A percentile compares a stretch with the other conserved stretches of the same genome.
Evolutionary conservation across 129 eudicot species (phyloP).

Genomic region (Escallonia rubra): DNA sequence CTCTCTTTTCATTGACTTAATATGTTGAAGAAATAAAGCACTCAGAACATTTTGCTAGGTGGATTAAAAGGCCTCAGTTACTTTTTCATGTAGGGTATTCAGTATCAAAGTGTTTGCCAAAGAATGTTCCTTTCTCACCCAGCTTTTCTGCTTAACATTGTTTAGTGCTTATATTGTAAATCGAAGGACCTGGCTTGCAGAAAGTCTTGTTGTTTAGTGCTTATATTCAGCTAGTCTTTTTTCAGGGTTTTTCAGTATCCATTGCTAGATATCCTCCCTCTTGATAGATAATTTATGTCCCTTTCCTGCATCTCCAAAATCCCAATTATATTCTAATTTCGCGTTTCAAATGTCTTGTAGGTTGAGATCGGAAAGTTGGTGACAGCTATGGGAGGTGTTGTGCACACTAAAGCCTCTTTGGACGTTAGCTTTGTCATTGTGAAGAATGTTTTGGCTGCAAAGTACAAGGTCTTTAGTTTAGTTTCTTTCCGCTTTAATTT

Average conservation of each 20-base stretch:
- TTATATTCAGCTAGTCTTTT: not conserved
- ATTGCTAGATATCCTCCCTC: not conserved
- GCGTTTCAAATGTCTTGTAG: conserved; percentile 34
- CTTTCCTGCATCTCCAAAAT: not conserved
- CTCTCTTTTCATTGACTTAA: too few relatives aligned
- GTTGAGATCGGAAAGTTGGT: conserved; percentile 67
- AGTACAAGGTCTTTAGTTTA: conserved; percentile 65
- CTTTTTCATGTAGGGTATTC: too few relatives aligned
- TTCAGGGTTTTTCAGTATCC: not conserved
- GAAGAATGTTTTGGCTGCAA: conserved; percentile 77
- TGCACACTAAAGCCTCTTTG: conserved; percentile 54
- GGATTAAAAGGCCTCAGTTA: too few relatives aligned
- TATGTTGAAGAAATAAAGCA: too few relatives aligned
- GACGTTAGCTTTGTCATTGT: conserved; percentile 89
- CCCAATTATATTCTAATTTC: conserved; percentile 1
- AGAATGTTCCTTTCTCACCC: too few relatives aligned
- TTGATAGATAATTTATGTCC: conserved; percentile 1
- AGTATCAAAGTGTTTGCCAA: too few relatives aligned
- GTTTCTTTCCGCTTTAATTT: not conserved
- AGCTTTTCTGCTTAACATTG: too few relatives aligned
- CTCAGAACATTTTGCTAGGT: too few relatives aligned
- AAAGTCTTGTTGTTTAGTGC: too few relatives aligned
- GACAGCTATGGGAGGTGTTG: conserved; percentile 82
- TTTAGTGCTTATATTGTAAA: not conserved
- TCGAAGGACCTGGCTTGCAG: not conserved